These are phyloP conservation scores for Quercus bicolor DNA, from an alignment of 306 rosid genomes.

Conservation along the genomic window DNA sequence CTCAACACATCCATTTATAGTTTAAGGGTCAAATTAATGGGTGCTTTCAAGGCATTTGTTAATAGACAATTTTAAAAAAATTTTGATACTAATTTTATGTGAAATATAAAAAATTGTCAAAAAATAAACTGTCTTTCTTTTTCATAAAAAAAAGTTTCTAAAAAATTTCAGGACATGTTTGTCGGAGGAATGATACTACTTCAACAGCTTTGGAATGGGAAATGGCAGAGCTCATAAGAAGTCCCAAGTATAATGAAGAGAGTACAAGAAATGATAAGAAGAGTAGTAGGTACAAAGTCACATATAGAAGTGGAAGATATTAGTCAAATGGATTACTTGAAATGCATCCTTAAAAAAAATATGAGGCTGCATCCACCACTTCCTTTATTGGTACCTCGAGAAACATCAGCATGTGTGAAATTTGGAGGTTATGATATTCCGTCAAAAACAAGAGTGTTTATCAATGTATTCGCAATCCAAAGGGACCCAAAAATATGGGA, in stretches of 20 bases:
- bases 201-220: conserved; percentile 1
- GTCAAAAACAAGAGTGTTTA: background rate
- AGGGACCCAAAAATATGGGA: too few species aligned
- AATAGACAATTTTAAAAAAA: too few species aligned
- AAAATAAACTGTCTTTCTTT: too few species aligned
- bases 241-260: background rate
- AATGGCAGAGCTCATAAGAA: too few species aligned
- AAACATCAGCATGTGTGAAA: background rate
- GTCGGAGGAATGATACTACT: background rate
- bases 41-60: too few species aligned
- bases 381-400: conserved; percentile 5
- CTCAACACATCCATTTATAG: background rate
- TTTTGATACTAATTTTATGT: too few species aligned
- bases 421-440: background rate
- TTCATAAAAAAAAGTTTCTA: too few species aligned
- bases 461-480: background rate
- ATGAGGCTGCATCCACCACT: background rate
- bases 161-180: conserved; percentile 17
- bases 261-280: conserved; percentile 31
- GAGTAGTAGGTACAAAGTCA: background rate
- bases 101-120: too few species aligned
- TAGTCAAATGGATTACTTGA: background rate
- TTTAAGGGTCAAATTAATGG: background rate
- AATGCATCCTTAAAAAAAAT: background rate
- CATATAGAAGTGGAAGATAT: background rate